Evolutionary conservation across 495 filamentous ascomycete species (phyloP).

Genomic region (Penicillium odoratum): DNA sequence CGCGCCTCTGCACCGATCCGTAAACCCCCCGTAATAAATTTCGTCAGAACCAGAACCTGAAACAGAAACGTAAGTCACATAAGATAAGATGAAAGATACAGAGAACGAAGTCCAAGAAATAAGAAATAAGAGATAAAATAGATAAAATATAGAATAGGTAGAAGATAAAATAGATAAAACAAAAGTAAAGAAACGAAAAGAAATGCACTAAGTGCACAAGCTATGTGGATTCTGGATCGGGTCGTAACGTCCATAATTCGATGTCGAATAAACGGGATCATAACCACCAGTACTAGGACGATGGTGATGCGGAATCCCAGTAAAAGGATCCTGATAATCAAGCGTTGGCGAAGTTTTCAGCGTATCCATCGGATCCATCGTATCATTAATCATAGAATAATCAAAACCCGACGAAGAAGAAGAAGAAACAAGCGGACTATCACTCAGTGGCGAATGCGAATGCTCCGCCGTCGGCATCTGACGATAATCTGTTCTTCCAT

Average conservation of each 20-base stretch:
- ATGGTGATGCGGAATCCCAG: slow-evolving; percentile 23
- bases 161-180: slow-evolving; percentile 8
- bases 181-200: slow-evolving; percentile 4
- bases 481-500: slow-evolving; percentile 37
- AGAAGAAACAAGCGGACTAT: slow-evolving; percentile 45
- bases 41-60: slow-evolving; percentile 9
- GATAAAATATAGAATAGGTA: slow-evolving; percentile 9
- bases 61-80: not conserved
- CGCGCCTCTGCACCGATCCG: slow-evolving; percentile 29
- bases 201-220: slow-evolving; percentile 34
- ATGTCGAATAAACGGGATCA: slow-evolving; percentile 38
- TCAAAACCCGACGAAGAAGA: slow-evolving; percentile 46
- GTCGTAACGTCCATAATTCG: slow-evolving; percentile 36
- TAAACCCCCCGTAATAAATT: slow-evolving; percentile 19
- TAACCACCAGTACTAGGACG: slow-evolving; percentile 32
- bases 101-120: slow-evolving; percentile 14
- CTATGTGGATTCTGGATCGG: slow-evolving; percentile 34
- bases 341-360: slow-evolving; percentile 33
- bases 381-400: slow-evolving; percentile 38
- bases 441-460: slow-evolving; percentile 43
- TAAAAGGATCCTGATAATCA: slow-evolving; percentile 35
- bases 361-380: slow-evolving; percentile 46
- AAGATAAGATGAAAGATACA: slow-evolving; percentile 13
- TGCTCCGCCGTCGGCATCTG: slow-evolving; percentile 38
- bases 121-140: slow-evolving; percentile 8